These are phyloP conservation scores for Neocucurbitaria cava DNA, from an alignment of 2,329 filamentous ascomycete species.

Conservation along the genomic window DNA sequence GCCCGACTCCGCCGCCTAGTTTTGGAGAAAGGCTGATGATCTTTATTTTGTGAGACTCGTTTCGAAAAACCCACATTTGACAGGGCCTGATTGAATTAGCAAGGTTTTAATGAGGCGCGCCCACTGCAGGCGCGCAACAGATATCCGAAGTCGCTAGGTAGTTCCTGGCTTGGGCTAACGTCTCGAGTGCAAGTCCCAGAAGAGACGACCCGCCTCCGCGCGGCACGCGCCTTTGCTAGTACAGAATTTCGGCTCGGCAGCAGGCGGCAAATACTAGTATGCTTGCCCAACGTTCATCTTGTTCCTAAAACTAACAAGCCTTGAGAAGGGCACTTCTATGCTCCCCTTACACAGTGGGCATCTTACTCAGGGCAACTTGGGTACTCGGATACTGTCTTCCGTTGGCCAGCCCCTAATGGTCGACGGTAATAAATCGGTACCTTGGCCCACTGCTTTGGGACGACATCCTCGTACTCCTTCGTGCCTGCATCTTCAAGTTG, in stretches of 20 bases:
- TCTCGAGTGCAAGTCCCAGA: neutral
- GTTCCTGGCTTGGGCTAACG: too few species aligned
- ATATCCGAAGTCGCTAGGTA: too few species aligned
- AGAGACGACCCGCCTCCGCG: neutral
- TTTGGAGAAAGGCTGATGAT: neutral
- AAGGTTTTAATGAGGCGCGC: neutral
- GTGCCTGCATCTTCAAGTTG: conserved; percentile 4
- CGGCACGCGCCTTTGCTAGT: neutral
- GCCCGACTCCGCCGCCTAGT: neutral
- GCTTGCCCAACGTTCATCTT: neutral
- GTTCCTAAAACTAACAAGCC: neutral
- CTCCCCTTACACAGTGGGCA: neutral
- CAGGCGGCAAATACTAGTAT: neutral
- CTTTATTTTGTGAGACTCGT: neutral
- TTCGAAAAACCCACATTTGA: neutral
- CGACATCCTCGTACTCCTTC: conserved; percentile 7
- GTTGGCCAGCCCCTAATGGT: neutral
- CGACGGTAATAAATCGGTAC: neutral
- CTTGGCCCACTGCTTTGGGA: conserved; percentile 1
- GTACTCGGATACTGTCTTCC: neutral
- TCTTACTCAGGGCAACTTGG: too few species aligned
- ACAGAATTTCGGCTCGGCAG: neutral
- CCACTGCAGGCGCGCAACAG: too few species aligned
- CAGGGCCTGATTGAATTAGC: neutral
- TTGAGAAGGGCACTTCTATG: neutral